phyloP scores from a whole-genome alignment of 1,284 basidiomycete genomes.

The Heterobasidion annosum region DNA sequence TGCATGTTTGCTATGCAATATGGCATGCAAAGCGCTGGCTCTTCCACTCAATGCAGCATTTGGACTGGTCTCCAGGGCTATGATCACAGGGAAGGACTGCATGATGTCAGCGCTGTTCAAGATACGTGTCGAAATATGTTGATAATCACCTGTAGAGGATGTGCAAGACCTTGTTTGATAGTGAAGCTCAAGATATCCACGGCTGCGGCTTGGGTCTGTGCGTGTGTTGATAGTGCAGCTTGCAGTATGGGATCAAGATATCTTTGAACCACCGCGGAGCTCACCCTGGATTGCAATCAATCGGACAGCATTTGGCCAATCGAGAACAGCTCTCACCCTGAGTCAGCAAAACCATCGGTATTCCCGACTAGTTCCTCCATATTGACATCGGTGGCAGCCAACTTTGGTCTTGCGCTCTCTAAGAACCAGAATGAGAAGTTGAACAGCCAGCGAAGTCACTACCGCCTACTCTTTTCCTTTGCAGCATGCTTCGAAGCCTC shows the following conservation, averaged over 20 bases:
- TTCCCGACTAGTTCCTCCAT: constrained; percentile 94
- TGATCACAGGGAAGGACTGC: constrained; percentile 86
- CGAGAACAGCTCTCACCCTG: constrained; percentile 52
- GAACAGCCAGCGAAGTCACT: neutral
- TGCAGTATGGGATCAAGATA: constrained; percentile 80
- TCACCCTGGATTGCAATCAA: constrained; percentile 50
- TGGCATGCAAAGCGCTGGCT: constrained; percentile 75
- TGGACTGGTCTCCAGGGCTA: constrained; percentile 86
- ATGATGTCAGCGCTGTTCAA: constrained; percentile 3
- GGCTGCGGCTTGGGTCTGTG: constrained; percentile 73
- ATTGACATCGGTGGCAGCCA: constrained; percentile 49
- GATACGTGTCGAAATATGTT: neutral
- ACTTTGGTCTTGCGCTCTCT: constrained; percentile 29
- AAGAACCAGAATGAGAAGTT: neutral
- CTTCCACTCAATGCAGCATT: constrained; percentile 54
- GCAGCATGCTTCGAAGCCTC: constrained; percentile 70
- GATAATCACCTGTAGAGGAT: constrained; percentile 73
- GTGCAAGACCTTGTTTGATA: constrained; percentile 90
- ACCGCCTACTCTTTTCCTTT: constrained; percentile 58
- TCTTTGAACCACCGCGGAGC: constrained; percentile 88
- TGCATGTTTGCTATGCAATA: constrained; percentile 84
- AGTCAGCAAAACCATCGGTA: constrained; percentile 90
- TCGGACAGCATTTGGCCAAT: neutral
- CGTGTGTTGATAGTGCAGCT: constrained; percentile 66
- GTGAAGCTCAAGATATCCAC: constrained; percentile 90